Conservation (phyloP, 2,329 filamentous ascomycete genomes). For the Venturia aucupariae region DNA sequence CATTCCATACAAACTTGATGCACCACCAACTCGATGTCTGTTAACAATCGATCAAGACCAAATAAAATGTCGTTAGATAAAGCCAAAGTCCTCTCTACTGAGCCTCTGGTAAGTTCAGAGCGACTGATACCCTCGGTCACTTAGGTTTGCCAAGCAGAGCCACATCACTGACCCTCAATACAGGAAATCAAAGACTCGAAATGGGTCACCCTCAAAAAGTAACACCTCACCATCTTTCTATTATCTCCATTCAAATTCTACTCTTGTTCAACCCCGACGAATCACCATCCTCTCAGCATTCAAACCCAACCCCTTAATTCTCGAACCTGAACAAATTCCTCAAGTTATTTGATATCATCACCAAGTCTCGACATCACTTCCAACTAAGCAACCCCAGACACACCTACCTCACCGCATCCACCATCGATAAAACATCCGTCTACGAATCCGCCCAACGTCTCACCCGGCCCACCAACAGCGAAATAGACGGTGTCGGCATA, state of each 20-base stretch:
- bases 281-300: background rate
- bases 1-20: no score
- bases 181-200: conserved; percentile 30
- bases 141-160: background rate
- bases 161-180: background rate
- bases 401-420: conserved; percentile 52
- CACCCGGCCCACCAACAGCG: conserved; percentile 51
- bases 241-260: background rate
- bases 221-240: conserved; percentile 15
- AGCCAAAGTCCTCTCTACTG: conserved; percentile 27
- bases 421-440: conserved; percentile 44
- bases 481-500: conserved; percentile 66
- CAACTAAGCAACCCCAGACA: conserved; percentile 21
- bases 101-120: conserved; percentile 25
- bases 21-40: no score
- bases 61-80: conserved; percentile 16
- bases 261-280: no score
- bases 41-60: background rate
- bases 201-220: conserved; percentile 33
- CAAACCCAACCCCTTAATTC: background rate
- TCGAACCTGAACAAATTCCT: background rate
- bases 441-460: conserved; percentile 69
- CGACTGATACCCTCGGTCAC: no score
- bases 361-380: background rate
- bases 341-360: no score